Conservation (phyloP, 1,284 basidiomycete species). For the Sanghuangporus weigelae region DNA sequence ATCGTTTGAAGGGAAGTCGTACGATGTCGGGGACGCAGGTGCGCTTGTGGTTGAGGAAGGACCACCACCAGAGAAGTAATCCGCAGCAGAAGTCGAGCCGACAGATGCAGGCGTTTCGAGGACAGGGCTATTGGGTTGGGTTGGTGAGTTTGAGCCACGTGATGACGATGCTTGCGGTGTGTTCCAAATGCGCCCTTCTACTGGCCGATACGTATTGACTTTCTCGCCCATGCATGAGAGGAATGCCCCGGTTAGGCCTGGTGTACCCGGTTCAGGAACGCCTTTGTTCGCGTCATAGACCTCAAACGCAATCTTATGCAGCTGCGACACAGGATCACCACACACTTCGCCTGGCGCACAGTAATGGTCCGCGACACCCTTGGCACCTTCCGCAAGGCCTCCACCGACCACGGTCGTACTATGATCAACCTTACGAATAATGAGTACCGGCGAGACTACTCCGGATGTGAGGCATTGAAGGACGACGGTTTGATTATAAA, state of each 20-base stretch:
- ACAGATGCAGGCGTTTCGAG: slow-evolving; percentile 54
- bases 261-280: slow-evolving; percentile 64
- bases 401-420: slow-evolving; percentile 88
- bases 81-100: slow-evolving; percentile 36
- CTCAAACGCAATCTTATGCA: slow-evolving; percentile 93
- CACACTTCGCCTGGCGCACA: slow-evolving; percentile 81
- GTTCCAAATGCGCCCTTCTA: slow-evolving; percentile 74
- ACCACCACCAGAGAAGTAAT: slow-evolving; percentile 64
- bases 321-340: slow-evolving; percentile 90
- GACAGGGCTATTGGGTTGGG: slow-evolving; percentile 60
- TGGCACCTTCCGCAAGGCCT: slow-evolving; percentile 74
- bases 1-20: slow-evolving; percentile 72
- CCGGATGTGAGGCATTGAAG: slow-evolving; percentile 93
- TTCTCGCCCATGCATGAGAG: slow-evolving; percentile 85
- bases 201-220: slow-evolving; percentile 82
- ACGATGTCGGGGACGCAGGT: slow-evolving; percentile 61
- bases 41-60: slow-evolving; percentile 28
- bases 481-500: slow-evolving; percentile 95
- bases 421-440: slow-evolving; percentile 91
- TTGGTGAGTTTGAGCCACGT: slow-evolving; percentile 48
- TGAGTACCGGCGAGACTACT: slow-evolving; percentile 86
- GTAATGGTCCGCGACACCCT: slow-evolving; percentile 77
- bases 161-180: slow-evolving; percentile 37
- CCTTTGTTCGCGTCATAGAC: slow-evolving; percentile 70
- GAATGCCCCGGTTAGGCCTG: slow-evolving; percentile 74